A percentile compares a stretch with the other conserved stretches of the same genome.
These are phyloP conservation scores for Aspergillus panamensis DNA, from an alignment of 495 filamentous ascomycete genomes.

Conservation along the genomic window DNA sequence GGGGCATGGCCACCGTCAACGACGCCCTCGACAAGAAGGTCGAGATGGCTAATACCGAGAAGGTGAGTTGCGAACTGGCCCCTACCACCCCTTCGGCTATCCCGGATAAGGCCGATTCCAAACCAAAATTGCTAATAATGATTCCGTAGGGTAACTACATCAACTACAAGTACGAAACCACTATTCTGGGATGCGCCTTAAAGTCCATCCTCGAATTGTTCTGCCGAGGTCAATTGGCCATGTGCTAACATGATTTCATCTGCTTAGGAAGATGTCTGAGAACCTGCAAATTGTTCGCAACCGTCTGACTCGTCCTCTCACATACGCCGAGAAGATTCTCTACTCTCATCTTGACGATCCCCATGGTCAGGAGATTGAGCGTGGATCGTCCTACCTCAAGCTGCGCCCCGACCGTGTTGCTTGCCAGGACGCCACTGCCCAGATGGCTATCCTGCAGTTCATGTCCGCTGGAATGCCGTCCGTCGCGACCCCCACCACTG, in stretches of 20 bases:
- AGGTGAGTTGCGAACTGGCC: conserved; percentile 40
- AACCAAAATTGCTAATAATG: conserved; percentile 21
- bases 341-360: conserved; percentile 99
- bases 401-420: conserved; percentile 96
- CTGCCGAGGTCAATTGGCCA: not conserved
- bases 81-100: conserved; percentile 10
- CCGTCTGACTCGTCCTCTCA: conserved; percentile 87
- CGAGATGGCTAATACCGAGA: conserved; percentile 76
- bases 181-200: not conserved
- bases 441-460: conserved; percentile 99
- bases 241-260: conserved; percentile 32
- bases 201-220: not conserved
- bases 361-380: conserved; percentile 91
- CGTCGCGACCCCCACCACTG: conserved; percentile 91
- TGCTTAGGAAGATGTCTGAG: conserved; percentile 92
- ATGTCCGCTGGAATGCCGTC: conserved; percentile 97
- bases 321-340: conserved; percentile 96
- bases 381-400: conserved; percentile 91
- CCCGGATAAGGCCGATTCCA: conserved; percentile 7
- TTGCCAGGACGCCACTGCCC: conserved; percentile 98
- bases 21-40: conserved; percentile 70
- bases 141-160: conserved; percentile 64
- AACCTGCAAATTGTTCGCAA: conserved; percentile 86
- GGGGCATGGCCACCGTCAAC: conserved; percentile 59
- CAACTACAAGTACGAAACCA: conserved; percentile 63